phyloP scores from a whole-genome alignment of 306 rosid species.

The Casuarina equisetifolia region DNA sequence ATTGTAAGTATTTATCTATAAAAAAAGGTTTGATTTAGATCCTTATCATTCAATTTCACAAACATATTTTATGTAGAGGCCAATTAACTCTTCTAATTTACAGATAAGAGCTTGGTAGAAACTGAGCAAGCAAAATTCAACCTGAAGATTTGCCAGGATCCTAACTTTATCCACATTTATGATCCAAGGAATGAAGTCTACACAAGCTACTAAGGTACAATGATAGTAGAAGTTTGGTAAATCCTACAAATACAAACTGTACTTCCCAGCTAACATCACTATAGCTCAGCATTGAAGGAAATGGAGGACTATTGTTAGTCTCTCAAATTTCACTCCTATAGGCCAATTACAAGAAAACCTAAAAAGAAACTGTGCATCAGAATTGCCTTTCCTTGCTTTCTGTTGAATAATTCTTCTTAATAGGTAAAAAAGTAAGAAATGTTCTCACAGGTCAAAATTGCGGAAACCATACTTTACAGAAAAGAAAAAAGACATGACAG shows the following conservation, averaged over 20 bases:
- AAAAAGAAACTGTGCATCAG: neutral
- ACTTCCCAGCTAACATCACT: neutral
- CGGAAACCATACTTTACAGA: conserved; percentile 5
- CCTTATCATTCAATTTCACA: neutral
- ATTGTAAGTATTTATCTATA: neutral
- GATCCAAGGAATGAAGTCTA: neutral
- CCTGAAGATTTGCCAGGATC: neutral
- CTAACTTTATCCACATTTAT: neutral
- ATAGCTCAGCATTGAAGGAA: neutral
- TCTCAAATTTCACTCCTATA: neutral
- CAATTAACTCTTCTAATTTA: neutral
- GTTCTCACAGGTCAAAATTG: neutral
- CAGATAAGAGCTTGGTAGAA: neutral
- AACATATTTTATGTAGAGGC: neutral
- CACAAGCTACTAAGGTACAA: neutral
- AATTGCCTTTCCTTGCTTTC: neutral
- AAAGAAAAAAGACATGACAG: conserved; percentile 10
- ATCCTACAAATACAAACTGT: neutral
- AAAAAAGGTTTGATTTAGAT: neutral
- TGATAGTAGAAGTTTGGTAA: neutral
- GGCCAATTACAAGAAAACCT: neutral
- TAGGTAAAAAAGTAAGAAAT: neutral
- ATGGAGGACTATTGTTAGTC: neutral
- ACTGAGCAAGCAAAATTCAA: neutral
- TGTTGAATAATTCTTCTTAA: neutral